Conservation (phyloP, 2,329 filamentous ascomycete species). For the Penicillium sp. region DNA sequence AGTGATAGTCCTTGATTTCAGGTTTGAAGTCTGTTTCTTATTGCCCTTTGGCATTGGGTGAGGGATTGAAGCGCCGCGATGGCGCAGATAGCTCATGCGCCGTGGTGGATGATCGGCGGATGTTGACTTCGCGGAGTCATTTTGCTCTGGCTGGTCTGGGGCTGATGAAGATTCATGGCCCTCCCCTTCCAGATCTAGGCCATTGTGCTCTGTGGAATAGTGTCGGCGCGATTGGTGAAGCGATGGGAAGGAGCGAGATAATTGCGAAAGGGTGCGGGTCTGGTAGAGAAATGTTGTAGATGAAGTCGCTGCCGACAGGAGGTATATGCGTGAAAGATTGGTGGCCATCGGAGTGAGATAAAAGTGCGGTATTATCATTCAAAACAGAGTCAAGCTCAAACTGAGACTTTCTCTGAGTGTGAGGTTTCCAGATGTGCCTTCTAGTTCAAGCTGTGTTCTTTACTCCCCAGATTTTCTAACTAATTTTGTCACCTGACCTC, state of each 20-base stretch:
- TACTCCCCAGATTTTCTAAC: background rate
- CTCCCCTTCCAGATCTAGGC: background rate
- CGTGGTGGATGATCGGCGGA: background rate
- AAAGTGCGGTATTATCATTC: too few species aligned
- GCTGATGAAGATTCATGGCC: background rate
- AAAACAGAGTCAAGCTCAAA: background rate
- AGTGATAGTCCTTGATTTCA: background rate
- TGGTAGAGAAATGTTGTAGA: slow-evolving; percentile 71
- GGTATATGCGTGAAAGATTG: slow-evolving; percentile 33
- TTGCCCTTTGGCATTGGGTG: background rate
- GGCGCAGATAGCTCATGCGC: slow-evolving; percentile 27
- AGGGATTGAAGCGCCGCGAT: slow-evolving; percentile 16
- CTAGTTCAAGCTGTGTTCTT: background rate
- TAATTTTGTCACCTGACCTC: slow-evolving; percentile 19
- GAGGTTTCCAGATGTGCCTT: background rate
- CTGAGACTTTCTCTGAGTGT: background rate
- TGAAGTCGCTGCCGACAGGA: slow-evolving; percentile 31
- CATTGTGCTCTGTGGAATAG: slow-evolving; percentile 15
- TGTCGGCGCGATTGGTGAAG: slow-evolving; percentile 9
- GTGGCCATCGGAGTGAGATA: slow-evolving; percentile 25
- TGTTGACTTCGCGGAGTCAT: background rate
- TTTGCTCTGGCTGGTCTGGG: background rate
- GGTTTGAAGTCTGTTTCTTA: background rate
- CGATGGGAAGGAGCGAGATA: slow-evolving; percentile 7
- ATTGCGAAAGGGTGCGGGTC: slow-evolving; percentile 59